Conservation (phyloP, 2,329 filamentous ascomycete species). For the Sporothrix protearum region DNA sequence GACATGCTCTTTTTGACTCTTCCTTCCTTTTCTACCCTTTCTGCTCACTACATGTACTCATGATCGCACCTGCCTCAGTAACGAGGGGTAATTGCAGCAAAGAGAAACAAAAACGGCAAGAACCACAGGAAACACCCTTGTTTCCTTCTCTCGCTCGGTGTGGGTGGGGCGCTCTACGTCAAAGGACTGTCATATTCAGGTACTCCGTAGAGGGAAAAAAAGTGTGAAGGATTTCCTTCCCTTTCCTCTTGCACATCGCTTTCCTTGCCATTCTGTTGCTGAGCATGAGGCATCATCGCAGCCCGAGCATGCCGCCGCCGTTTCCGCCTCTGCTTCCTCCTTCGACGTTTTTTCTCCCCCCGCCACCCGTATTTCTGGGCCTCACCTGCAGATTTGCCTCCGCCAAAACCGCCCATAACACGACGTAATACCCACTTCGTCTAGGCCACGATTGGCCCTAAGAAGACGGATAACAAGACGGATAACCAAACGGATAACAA, state of each 20-base stretch:
- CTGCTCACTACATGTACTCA: neutral
- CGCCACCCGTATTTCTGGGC: conserved; percentile 4
- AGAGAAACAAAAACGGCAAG: neutral
- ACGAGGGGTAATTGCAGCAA: neutral
- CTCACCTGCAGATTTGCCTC: neutral
- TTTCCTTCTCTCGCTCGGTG: neutral
- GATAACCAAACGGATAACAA: too few species aligned
- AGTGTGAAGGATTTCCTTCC: too few species aligned
- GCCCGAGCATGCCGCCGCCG: conserved; percentile 6
- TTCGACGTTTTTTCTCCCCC: neutral
- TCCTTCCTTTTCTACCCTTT: neutral
- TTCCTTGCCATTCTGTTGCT: neutral
- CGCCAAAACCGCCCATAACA: neutral
- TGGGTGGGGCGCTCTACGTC: neutral
- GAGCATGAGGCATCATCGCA: neutral
- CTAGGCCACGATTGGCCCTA: neutral
- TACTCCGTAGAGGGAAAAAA: neutral
- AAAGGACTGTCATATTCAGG: neutral
- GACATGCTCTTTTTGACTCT: neutral
- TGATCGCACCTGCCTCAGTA: neutral
- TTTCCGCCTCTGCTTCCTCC: neutral
- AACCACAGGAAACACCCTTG: neutral
- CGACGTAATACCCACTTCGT: neutral
- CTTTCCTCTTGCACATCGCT: neutral
- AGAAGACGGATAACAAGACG: neutral